phyloP scores from a whole-genome alignment of 73 alveolate genomes.

The Paramecium sonneborni region DNA sequence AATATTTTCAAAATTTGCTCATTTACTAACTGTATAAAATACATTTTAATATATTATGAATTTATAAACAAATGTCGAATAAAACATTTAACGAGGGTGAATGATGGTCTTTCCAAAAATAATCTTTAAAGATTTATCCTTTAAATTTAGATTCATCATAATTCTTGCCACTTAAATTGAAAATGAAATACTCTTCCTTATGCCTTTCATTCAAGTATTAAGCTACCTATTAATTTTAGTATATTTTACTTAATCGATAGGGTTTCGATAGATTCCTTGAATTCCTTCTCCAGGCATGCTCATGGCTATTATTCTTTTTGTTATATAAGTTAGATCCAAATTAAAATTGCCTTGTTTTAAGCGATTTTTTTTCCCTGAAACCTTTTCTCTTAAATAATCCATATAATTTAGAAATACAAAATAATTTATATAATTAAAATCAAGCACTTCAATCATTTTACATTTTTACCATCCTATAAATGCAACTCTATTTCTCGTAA shows the following conservation, averaged over 20 bases:
- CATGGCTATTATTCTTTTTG: constrained; percentile 93
- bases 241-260: constrained; percentile 62
- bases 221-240: constrained; percentile 19
- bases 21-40: background rate
- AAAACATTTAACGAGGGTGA: constrained; percentile 86
- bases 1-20: constrained; percentile 44
- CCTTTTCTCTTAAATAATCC: constrained; percentile 85
- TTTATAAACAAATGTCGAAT: constrained; percentile 82
- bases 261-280: constrained; percentile 68
- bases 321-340: constrained; percentile 92
- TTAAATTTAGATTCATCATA: constrained; percentile 83
- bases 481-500: background rate
- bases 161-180: constrained; percentile 85
- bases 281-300: constrained; percentile 92
- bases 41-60: constrained; percentile 65
- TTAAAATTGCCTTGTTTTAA: constrained; percentile 83
- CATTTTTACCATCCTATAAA: background rate
- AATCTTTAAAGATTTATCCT: constrained; percentile 72
- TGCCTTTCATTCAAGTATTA: constrained; percentile 82
- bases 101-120: constrained; percentile 91
- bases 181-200: constrained; percentile 77
- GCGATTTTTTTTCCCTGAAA: constrained; percentile 86
- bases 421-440: background rate
- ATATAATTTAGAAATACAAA: constrained; percentile 36
- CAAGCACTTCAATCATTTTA: background rate